Evolutionary conservation across 768 basidiomycete species (phyloP), one percentile per base, ranked within the genome.

Genomic region (Amanita molliuscula): DNA sequence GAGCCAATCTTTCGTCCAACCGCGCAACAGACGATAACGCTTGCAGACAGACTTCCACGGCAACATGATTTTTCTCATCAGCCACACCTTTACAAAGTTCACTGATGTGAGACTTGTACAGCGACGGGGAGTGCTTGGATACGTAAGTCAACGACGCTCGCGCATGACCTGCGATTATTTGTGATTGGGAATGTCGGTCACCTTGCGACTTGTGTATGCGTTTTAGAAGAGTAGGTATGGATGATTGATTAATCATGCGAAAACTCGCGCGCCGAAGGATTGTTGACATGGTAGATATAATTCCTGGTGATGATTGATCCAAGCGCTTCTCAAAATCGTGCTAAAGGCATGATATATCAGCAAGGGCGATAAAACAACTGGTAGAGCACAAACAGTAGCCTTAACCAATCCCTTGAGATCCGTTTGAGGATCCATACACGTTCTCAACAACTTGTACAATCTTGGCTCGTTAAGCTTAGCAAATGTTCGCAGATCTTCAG

Each of bases 401-500:
- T 94, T 97, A 51, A 85, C 71, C 7, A 94, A 70, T 4, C 73
- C 72, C 64, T 86, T 90, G 21, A 97, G 65, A 59, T 94, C 89
- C 0, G 86, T 82, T 58, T 91, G 84, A 0, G 85, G 72, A 62
- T 96, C 92, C 70, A 89, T 74, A 55, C 88, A 84, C 0, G 76
- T 84, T 62, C 81, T 85, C 35, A 93, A 70, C 9, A 93, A 70
- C 64, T 85, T 92, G 71, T 92, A 97, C 6, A 94, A 69, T 34
- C 91, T 75, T 20, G 74, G 74, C 61, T 95, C 92, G 61, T 98
- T 97, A 37, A 84, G 66, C 52, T 85, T 86, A 0, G 94, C 93
- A 56, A 98, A 99, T 0, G 75, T 63, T 11, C 78, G 69, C 16
- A 99, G 64, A 60, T 97, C 95, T 53, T 88, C 88, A 1, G 69